Base-by-base conservation (phyloP, 352 stramenopile species). In the Globisporangium acanthophoron region DNA sequence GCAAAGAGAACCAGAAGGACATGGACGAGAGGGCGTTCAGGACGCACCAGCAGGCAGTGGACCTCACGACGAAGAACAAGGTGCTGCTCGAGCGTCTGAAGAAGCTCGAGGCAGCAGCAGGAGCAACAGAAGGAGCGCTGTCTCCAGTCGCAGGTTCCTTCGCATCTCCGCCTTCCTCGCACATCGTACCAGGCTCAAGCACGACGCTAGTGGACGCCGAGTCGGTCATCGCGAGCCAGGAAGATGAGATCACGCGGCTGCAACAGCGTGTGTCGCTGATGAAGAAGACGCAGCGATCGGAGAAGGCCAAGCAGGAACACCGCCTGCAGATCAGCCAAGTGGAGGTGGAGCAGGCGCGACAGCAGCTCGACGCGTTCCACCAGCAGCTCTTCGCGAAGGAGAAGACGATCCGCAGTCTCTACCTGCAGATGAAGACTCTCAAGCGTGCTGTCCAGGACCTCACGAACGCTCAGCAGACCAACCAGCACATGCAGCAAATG, bases 361-460 rank as follows among this genome's bases (percentile, higher is more conserved):
- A 24, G 15, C 61, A 84, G 33, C 61, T 90, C 39, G 79, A 88
- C 16, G 39, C 59, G 4, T 81, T 88, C 48, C 67, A 86, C 50
- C 56, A 67, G 31, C 67, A 85, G 37, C 24, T 86, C 2, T 64
- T 78, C 18, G 65, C 73, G 2, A 87, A 88, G 39, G 80, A 93
- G 52, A 84, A 85, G 40, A 59, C 69, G 24, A 70, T 86, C 29
- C 71, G 83, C 37, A 72, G 62, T 5, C 78, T 90, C 33, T 81
- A 87, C 40, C 52, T 91, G 21, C 67, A 84, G 54, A 80, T 93
- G 53, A 93, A 93, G 62, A 74, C 80, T 40, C 76, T 93, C 51
- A 91, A 91, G 66, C 76, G 78, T 9, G 59, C 76, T 9, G 59
- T 90, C 0, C 75, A 82, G 18, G 79, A 91, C 11, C 60, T 87